These are phyloP conservation scores for Coffea eugenioides DNA, from an alignment of 257 asterid genomes.

Conservation along the genomic window DNA sequence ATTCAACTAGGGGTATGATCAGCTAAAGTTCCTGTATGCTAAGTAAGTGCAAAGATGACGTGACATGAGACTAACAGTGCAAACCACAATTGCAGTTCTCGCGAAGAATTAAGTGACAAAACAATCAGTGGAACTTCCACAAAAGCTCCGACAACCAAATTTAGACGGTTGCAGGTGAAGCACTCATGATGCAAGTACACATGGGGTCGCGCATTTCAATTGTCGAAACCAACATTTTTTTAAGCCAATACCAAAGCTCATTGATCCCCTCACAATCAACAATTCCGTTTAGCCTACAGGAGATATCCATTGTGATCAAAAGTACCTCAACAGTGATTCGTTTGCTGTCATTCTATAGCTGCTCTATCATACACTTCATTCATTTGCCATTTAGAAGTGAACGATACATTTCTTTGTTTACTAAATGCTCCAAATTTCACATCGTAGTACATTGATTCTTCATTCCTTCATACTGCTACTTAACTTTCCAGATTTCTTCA, in stretches of 20 bases:
- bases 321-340: not conserved
- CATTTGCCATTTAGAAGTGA: too few relatives aligned
- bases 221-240: too few relatives aligned
- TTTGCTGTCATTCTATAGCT: not conserved
- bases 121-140: not conserved
- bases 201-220: too few relatives aligned
- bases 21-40: not conserved
- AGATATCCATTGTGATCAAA: not conserved
- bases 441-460: not conserved
- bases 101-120: not conserved
- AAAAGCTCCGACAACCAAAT: not conserved
- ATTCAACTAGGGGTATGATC: not conserved
- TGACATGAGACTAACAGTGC: too few relatives aligned
- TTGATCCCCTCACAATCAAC: not conserved
- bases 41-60: too few relatives aligned
- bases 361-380: too few relatives aligned
- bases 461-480: not conserved
- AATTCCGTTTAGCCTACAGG: not conserved
- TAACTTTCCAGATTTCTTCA: not conserved
- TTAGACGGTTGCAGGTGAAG: too few relatives aligned
- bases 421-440: too few relatives aligned
- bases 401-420: too few relatives aligned
- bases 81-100: not conserved
- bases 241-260: not conserved
- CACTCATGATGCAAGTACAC: not conserved